A percentile compares a stretch with the other conserved stretches of the same genome.
phyloP scores from a whole-genome alignment of 108 stramenopile species.

The Cylindrotheca closterium region DNA sequence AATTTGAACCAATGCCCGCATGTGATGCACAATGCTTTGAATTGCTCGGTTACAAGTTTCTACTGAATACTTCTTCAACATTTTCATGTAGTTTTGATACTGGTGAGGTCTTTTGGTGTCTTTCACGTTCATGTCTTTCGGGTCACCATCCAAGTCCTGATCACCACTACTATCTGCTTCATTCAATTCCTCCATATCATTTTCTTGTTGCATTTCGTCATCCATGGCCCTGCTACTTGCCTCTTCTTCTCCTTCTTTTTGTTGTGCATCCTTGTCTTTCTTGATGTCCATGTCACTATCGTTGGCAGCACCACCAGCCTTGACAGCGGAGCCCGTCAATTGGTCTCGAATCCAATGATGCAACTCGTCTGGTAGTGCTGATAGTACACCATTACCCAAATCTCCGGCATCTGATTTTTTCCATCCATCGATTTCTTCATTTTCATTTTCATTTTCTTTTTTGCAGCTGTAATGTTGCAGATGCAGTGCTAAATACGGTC shows the following conservation, averaged over 20 bases:
- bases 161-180: no score
- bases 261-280: no score
- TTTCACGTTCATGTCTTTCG: no score
- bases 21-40: slow-evolving; percentile 41
- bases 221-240: no score
- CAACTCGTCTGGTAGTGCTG: not conserved
- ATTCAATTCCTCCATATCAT: no score
- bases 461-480: slow-evolving; percentile 20
- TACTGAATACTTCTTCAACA: not conserved
- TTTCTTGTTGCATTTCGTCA: no score
- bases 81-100: not conserved
- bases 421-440: not conserved
- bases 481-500: slow-evolving; percentile 55
- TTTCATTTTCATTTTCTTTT: not conserved
- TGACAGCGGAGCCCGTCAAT: no score
- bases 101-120: no score
- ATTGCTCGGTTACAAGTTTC: slow-evolving; percentile 30
- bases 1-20: slow-evolving; percentile 63
- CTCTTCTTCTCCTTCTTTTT: no score
- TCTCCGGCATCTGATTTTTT: not conserved
- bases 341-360: not conserved
- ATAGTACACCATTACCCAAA: no score
- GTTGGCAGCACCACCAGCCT: no score
- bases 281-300: no score
- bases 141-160: not conserved